Conservation (phyloP, 2,329 filamentous ascomycete genomes). For the Pestalotiopsis sp. region DNA sequence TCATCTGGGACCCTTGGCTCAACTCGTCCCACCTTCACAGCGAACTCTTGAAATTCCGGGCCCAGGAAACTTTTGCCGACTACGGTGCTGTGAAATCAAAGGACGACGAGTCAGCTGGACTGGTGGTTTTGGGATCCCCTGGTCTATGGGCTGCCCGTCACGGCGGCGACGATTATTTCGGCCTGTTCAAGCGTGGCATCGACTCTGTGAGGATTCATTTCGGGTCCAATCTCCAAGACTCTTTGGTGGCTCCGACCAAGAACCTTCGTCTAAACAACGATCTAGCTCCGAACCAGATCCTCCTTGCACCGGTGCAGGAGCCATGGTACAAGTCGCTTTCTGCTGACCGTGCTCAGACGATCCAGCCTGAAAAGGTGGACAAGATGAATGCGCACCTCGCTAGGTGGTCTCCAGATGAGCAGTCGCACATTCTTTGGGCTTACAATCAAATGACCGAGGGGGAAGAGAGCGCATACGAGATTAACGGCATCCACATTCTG, state of each 20-base stretch:
- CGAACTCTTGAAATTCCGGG: constrained; percentile 39
- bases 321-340: constrained; percentile 45
- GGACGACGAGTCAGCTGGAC: constrained; percentile 35
- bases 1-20: constrained; percentile 64
- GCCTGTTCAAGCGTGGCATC: constrained; percentile 45
- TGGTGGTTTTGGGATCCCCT: constrained; percentile 53
- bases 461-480: constrained; percentile 37
- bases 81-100: constrained; percentile 18
- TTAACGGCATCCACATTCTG: constrained; percentile 49
- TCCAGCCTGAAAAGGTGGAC: constrained; percentile 48
- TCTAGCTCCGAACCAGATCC: constrained; percentile 27
- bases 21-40: constrained; percentile 46
- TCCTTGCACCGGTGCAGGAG: constrained; percentile 45
- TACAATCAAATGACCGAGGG: constrained; percentile 48
- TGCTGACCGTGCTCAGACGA: constrained; percentile 37
- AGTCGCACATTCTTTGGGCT: constrained; percentile 48
- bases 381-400: constrained; percentile 54
- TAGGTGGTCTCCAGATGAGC: constrained; percentile 37
- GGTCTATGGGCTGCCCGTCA: constrained; percentile 57
- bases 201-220: constrained; percentile 42
- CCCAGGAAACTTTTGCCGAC: constrained; percentile 17
- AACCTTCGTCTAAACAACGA: constrained; percentile 12
- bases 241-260: constrained; percentile 18
- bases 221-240: constrained; percentile 21
- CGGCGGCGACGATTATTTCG: constrained; percentile 43